A percentile compares a stretch with the other conserved stretches of the same genome.
These are phyloP conservation scores for Geranium rotundifolium DNA, from an alignment of 345 rosid genomes.

Conservation along the genomic window DNA sequence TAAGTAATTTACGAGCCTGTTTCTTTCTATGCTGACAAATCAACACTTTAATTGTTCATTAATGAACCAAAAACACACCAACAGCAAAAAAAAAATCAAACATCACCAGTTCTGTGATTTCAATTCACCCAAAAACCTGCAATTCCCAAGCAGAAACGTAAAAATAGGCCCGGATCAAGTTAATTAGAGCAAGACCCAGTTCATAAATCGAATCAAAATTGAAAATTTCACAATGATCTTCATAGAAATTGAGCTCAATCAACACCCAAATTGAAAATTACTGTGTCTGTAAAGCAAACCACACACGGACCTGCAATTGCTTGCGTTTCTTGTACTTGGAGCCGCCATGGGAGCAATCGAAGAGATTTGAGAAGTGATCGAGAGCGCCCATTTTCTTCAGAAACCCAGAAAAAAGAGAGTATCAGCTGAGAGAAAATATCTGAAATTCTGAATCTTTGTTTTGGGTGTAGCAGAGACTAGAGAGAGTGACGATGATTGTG, in stretches of 20 bases:
- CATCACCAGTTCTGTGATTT: too few relatives aligned
- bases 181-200: not conserved
- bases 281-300: not conserved
- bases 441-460: too few relatives aligned
- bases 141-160: not conserved
- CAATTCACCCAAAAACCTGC: too few relatives aligned
- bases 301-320: slow-evolving; percentile 58
- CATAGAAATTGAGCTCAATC: not conserved
- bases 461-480: too few relatives aligned
- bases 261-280: not conserved
- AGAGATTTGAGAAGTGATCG: slow-evolving; percentile 70
- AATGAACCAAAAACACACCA: not conserved
- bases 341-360: slow-evolving; percentile 56
- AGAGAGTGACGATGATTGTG: too few relatives aligned
- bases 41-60: not conserved
- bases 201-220: too few relatives aligned
- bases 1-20: too few relatives aligned
- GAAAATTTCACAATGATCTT: not conserved
- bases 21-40: too few relatives aligned
- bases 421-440: not conserved
- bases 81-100: too few relatives aligned
- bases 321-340: slow-evolving; percentile 47
- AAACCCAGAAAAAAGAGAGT: not conserved
- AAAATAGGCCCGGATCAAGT: not conserved
- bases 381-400: slow-evolving; percentile 55